A percentile compares a stretch with the other conserved stretches of the same genome.
Evolutionary conservation across 106 monocot genomes (phyloP).

Genomic region (Posidonia australis): DNA sequence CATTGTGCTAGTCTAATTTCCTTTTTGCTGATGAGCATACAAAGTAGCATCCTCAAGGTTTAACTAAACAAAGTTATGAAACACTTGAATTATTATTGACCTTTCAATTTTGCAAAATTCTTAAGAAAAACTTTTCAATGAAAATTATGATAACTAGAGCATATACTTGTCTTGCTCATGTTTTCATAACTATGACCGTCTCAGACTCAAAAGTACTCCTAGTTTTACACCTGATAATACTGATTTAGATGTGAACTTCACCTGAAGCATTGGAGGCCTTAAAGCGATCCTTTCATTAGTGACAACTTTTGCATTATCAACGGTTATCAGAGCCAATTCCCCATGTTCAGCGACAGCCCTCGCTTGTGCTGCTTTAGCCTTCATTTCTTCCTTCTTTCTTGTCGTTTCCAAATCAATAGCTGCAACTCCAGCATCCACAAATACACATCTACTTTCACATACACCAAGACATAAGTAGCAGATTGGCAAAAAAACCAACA

Average conservation of each 20-base stretch:
- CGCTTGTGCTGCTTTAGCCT: slow-evolving; percentile 65
- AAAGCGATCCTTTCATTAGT: slow-evolving; percentile 41
- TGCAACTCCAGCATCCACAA: slow-evolving; percentile 98
- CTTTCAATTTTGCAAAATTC: no score
- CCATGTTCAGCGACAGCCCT: slow-evolving; percentile 62
- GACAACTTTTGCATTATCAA: slow-evolving; percentile 39
- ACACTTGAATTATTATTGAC: no score
- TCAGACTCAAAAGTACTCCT: no score
- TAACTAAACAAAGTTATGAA: no score
- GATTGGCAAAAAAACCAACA: not conserved
- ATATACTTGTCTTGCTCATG: no score
- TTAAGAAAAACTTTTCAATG: no score
- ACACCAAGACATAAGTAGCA: not conserved
- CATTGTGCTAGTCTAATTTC: no score
- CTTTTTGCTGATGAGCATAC: no score
- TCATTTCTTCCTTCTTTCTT: slow-evolving; percentile 90
- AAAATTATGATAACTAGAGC: no score
- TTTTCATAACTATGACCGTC: no score
- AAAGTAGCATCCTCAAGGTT: no score
- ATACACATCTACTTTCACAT: slow-evolving; percentile 53
- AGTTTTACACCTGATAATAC: no score
- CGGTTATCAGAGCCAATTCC: slow-evolving; percentile 55
- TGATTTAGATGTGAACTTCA: slow-evolving; percentile 5
- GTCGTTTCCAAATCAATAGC: slow-evolving; percentile 91
- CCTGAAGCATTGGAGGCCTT: slow-evolving; percentile 73